These are phyloP conservation scores for Isabelozyma rhagii DNA, from an alignment of 805 yeast genomes.

Conservation along the genomic window DNA sequence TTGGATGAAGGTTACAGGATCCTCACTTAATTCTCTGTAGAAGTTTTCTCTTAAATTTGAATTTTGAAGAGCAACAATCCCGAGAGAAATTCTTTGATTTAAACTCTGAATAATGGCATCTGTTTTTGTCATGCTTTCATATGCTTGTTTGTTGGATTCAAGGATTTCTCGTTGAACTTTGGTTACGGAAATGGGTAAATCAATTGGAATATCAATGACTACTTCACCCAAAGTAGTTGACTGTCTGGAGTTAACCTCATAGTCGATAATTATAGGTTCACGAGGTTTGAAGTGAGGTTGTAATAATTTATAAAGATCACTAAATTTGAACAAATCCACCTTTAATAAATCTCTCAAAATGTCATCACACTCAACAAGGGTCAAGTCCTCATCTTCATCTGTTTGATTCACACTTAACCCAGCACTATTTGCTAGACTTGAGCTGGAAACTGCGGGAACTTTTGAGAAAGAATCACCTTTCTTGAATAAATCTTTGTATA, in stretches of 20 bases:
- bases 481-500: conserved; percentile 56
- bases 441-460: conserved; percentile 39
- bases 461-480: conserved; percentile 24
- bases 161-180: conserved; percentile 36
- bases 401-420: conserved; percentile 10
- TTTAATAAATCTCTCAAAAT: conserved; percentile 44
- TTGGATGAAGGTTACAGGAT: conserved; percentile 74
- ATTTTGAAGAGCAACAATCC: conserved; percentile 51
- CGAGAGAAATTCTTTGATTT: conserved; percentile 43
- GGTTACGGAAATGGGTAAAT: conserved; percentile 35
- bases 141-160: conserved; percentile 35
- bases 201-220: conserved; percentile 64
- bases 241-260: conserved; percentile 70
- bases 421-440: conserved; percentile 12
- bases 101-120: conserved; percentile 41
- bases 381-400: conserved; percentile 29
- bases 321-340: conserved; percentile 57
- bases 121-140: conserved; percentile 42
- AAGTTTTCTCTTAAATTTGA: conserved; percentile 71
- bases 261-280: conserved; percentile 75
- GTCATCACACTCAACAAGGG: conserved; percentile 41
- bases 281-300: conserved; percentile 73
- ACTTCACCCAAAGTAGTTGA: conserved; percentile 79
- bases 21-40: conserved; percentile 65
- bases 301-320: conserved; percentile 67